phyloP scores from a whole-genome alignment of 1,284 basidiomycete species.

The Athelia psychrophila region DNA sequence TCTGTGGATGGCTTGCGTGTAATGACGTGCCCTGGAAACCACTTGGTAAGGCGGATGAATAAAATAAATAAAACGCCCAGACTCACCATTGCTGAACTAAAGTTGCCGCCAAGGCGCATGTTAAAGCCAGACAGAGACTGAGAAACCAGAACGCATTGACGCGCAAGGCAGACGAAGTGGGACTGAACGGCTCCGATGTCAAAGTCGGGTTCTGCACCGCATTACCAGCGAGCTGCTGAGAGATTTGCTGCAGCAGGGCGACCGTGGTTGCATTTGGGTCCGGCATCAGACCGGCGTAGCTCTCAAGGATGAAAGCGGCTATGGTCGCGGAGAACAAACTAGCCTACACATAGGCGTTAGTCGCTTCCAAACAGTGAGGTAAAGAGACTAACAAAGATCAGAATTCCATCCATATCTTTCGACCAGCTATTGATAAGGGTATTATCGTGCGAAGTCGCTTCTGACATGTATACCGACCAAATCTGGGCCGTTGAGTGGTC shows the following conservation, averaged over 20 bases:
- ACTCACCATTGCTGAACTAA: conserved; percentile 23
- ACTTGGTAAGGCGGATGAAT: conserved; percentile 29
- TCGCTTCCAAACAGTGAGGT: not conserved
- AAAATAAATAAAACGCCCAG: conserved; percentile 30
- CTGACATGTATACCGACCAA: conserved; percentile 10
- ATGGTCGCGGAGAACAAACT: conserved; percentile 45
- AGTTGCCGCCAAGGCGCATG: conserved; percentile 20
- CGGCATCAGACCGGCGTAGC: conserved; percentile 32
- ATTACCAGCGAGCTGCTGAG: conserved; percentile 21
- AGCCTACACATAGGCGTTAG: conserved; percentile 8
- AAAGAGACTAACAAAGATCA: conserved; percentile 11
- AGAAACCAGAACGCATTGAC: conserved; percentile 13
- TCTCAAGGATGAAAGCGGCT: conserved; percentile 43
- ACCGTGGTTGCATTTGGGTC: conserved; percentile 28
- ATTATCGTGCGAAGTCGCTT: conserved; percentile 5
- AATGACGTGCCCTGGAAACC: not conserved
- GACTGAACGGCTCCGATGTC: not conserved
- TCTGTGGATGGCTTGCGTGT: not conserved
- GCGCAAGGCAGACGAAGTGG: conserved; percentile 1
- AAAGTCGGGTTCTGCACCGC: not conserved
- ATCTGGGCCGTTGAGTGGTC: conserved; percentile 5
- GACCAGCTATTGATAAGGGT: conserved; percentile 9
- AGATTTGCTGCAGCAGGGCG: conserved; percentile 30
- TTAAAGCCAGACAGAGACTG: conserved; percentile 19
- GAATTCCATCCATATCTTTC: conserved; percentile 9